Base-by-base conservation (phyloP, 768 basidiomycete species). In the Boletus vinaceobasis region DNA sequence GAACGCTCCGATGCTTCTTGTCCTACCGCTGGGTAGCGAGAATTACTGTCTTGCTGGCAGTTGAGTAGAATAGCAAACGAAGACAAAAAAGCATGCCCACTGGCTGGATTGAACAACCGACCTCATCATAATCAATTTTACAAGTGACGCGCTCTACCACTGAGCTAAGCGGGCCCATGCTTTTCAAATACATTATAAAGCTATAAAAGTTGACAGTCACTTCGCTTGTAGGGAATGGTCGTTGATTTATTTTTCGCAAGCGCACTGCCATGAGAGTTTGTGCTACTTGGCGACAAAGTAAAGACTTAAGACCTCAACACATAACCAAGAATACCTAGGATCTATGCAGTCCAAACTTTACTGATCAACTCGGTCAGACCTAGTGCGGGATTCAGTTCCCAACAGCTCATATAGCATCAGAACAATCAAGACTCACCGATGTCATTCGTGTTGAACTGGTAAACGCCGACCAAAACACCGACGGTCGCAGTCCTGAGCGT, bases 381-480 rank as follows among this genome's bases (percentile, higher is more conserved):
- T 94, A 48, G 36, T 7, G 14, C 51, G 50, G 10, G 37, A 53
- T n/a, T 57, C 21, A 49, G 53, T 35, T 44, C 21, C 32, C 42
- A 40, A 6, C 19, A 43, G 7, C 23, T 48, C 10, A 43, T 31
- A 31, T 39, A 38, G 54, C 56, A 10, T 50, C 13, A 56, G 43
- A 37, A 49, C 36, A n/a, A 8, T 10, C 42, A 42, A 32, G 33
- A 79, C 90, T 61, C 62, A 97, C 97, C 95, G 59, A 99, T 86
- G 69, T 98, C 96, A 68, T 96, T 93, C 40, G 97, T 98, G 77
- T 98, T 98, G 79, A 98, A 98, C 72, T 97, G 89, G 76, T 97
- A 99, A 7, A 98, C 82, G 15, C 97, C 96, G 43, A 93, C 84
- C 48, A 94, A 79, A 5, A 89, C 84, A 21, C 85, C 92, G 37